Evolutionary conservation across 805 yeast genomes (phyloP).

Genomic region (Wickerhamomyces strasburgensis): DNA sequence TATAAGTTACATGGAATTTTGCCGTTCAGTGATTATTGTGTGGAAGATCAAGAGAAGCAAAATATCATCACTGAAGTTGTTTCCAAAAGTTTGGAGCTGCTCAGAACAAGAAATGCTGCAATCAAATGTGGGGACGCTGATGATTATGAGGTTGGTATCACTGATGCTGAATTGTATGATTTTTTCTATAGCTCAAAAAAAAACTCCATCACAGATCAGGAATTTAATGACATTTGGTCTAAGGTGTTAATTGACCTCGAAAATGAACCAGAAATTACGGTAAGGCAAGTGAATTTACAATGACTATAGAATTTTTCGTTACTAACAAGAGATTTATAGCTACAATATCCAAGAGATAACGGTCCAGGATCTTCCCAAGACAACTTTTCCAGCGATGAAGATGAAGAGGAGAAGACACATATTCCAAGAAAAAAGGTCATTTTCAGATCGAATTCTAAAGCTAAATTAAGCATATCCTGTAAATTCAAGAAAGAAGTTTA

Average conservation of each 20-base stretch:
- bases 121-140: constrained; percentile 52
- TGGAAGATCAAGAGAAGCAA: constrained; percentile 67
- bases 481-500: constrained; percentile 48
- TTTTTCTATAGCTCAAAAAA: constrained; percentile 38
- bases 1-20: constrained; percentile 49
- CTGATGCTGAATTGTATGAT: constrained; percentile 45
- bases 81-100: constrained; percentile 57
- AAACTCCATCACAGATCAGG: constrained; percentile 38
- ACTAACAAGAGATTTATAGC: constrained; percentile 23
- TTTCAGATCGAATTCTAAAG: constrained; percentile 72
- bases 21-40: constrained; percentile 62
- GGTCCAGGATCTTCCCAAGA: constrained; percentile 35
- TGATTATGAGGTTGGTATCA: constrained; percentile 46
- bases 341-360: constrained; percentile 31
- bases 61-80: constrained; percentile 63
- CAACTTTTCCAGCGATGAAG: constrained; percentile 34
- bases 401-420: constrained; percentile 35
- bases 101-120: constrained; percentile 66
- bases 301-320: not conserved
- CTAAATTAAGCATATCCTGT: constrained; percentile 54
- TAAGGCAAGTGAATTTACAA: constrained; percentile 63
- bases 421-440: constrained; percentile 31
- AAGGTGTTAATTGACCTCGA: constrained; percentile 57
- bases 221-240: constrained; percentile 72
- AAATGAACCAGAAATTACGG: constrained; percentile 63